A percentile compares a stretch with the other conserved stretches of the same genome.
phyloP scores from a whole-genome alignment of 2,329 filamentous ascomycete genomes.

The Hortaea sp. region DNA sequence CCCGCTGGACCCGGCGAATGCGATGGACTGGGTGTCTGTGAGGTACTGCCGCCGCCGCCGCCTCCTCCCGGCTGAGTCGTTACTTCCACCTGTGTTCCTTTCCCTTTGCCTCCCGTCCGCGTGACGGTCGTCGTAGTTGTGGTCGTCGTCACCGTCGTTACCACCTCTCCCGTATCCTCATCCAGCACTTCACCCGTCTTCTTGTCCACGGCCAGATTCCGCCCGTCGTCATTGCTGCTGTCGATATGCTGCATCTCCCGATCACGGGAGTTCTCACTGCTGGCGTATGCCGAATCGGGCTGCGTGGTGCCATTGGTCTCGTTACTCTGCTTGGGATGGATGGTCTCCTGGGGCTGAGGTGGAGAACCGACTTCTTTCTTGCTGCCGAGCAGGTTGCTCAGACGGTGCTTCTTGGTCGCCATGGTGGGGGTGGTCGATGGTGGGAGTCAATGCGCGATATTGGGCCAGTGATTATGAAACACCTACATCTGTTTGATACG shows the following conservation, averaged over 20 bases:
- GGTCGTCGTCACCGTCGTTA: conserved; percentile 7
- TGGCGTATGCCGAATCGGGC: conserved; percentile 2
- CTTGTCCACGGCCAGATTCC: conserved; percentile 18
- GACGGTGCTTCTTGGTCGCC: background rate
- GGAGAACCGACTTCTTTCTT: background rate
- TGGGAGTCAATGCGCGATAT: no score
- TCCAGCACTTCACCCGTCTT: conserved; percentile 20
- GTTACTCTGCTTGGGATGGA: background rate
- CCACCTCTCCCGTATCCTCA: conserved; percentile 20
- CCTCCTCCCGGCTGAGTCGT: background rate
- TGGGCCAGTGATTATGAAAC: no score
- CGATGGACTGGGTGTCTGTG: background rate
- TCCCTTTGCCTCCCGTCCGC: background rate
- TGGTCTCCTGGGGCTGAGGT: background rate
- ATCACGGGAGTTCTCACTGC: conserved; percentile 5
- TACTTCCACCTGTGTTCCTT: background rate
- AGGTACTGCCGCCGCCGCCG: background rate
- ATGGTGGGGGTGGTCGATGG: background rate
- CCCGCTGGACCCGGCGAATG: background rate
- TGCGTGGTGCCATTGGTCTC: background rate
- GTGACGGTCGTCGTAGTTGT: conserved; percentile 4
- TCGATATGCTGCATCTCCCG: conserved; percentile 18
- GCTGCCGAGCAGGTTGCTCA: background rate
- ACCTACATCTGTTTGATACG: no score
- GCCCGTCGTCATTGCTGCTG: conserved; percentile 13